These are phyloP conservation scores for Fusarium brachygibbosum DNA, from an alignment of 2,329 filamentous ascomycete genomes.

Conservation along the genomic window DNA sequence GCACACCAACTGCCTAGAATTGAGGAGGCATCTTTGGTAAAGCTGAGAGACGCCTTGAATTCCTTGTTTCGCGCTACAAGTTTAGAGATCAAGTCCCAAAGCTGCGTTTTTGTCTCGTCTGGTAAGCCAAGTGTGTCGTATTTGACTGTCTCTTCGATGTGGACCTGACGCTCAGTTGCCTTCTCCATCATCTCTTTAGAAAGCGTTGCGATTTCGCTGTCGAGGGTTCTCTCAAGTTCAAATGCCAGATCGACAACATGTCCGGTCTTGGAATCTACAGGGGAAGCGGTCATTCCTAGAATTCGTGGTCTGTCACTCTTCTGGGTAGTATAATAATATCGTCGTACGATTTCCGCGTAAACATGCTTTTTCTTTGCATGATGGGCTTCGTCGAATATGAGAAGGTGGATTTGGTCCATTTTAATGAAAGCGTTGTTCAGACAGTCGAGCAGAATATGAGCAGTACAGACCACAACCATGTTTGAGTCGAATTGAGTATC, in stretches of 20 bases:
- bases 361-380: constrained; percentile 95
- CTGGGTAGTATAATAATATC: constrained; percentile 76
- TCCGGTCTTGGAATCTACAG: constrained; percentile 80
- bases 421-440: constrained; percentile 82
- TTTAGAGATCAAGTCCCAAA: constrained; percentile 70
- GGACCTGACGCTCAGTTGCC: constrained; percentile 42
- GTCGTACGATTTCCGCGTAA: constrained; percentile 90
- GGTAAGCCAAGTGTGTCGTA: constrained; percentile 62
- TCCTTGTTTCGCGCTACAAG: constrained; percentile 58
- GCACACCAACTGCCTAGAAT: constrained; percentile 87
- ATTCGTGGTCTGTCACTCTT: constrained; percentile 75
- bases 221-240: constrained; percentile 81
- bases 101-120: constrained; percentile 68
- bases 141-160: constrained; percentile 65
- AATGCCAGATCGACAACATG: constrained; percentile 78
- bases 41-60: constrained; percentile 71
- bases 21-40: constrained; percentile 70
- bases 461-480: constrained; percentile 93
- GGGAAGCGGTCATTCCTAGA: constrained; percentile 97
- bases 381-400: constrained; percentile 97
- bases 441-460: constrained; percentile 84
- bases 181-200: constrained; percentile 55
- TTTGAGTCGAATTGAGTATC: constrained; percentile 68
- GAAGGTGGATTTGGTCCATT: constrained; percentile 86
- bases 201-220: constrained; percentile 85